Percentiles rank a stretch among this genome's conserved stretches.
Evolutionary conservation across 257 asterid genomes (phyloP).

Genomic region (Solanum dulcamara): DNA sequence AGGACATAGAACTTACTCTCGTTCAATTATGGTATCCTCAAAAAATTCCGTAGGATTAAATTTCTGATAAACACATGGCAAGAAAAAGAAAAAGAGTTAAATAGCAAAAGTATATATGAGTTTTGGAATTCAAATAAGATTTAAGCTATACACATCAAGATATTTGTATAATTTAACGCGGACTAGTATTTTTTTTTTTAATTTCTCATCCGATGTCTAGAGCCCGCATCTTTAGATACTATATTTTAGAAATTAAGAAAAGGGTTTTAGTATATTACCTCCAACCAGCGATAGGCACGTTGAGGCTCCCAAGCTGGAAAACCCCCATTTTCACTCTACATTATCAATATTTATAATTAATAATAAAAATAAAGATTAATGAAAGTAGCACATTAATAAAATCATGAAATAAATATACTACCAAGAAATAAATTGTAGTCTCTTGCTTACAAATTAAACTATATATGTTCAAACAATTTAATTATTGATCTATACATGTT

Average conservation of each 20-base stretch:
- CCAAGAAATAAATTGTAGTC: not conserved
- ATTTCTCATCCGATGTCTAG: too few species aligned
- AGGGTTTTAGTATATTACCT: slow-evolving; percentile 13
- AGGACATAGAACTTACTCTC: slow-evolving; percentile 25
- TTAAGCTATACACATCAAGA: not conserved
- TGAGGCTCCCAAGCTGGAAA: slow-evolving; percentile 55
- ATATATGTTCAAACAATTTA: not conserved
- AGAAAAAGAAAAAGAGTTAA: not conserved
- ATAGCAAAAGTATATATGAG: not conserved
- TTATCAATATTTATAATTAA: not conserved
- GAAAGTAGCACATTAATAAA: not conserved
- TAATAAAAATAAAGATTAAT: not conserved
- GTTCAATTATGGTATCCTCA: slow-evolving; percentile 33
- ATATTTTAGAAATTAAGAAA: not conserved
- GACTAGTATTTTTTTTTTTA: too few species aligned
- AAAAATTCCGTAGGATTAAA: slow-evolving; percentile 45
- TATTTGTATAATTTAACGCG: not conserved
- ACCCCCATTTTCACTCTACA: slow-evolving; percentile 39
- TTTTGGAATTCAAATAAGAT: not conserved
- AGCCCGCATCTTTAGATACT: too few species aligned
- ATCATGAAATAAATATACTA: not conserved
- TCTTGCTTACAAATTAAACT: not conserved
- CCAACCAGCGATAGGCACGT: slow-evolving; percentile 37
- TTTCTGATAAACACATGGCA: slow-evolving; percentile 11
- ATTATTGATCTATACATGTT: not conserved